Base-by-base conservation (phyloP, 768 basidiomycete species). In the Auriscalpium microsporum region DNA sequence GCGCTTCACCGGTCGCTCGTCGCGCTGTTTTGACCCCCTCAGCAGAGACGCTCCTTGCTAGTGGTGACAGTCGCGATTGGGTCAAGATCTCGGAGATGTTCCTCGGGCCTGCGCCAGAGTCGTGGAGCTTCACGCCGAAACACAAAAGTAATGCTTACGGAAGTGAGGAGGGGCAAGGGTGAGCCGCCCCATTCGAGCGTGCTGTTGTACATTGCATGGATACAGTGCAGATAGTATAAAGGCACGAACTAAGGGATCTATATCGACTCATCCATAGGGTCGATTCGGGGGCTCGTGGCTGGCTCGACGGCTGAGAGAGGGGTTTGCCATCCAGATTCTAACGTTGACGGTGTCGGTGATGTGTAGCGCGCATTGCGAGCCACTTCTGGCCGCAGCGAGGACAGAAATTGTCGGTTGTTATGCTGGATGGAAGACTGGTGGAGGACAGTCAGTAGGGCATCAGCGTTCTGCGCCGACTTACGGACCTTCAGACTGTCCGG, bases 71-170 rank as follows among this genome's bases (percentile, higher is more conserved):
- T 65, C 73, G 76, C 40, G 90, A 94, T 65, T 95, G 94, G 94
- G 87, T 94, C 44, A 90, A 84, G 72, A 84, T 99, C 47, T 88
- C 89, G 1, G 91, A 94, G 71, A 94, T 95, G 88, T 96, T 96
- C 72, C 72, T 97, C 23, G 95, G 94, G 1, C 86, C 86, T 55
- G 80, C 82, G 1, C 94, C 91, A 1, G 88, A 89, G 57, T 73
- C 79, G 3, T 95, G 90, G 84, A 71, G 73, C 8, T 98, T 96
- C 70, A 83, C 81, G 13, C 93, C 94, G 2, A 98, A 96, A 69
- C 94, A 98, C 72, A 94, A 91, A 72, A 94, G 90, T 59, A 97
- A 96, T 67, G 74, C 89, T 1, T 77, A 83, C 67, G 74, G 71
- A 9, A 58, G 54, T 19, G 78, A 79, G 34, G 86, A 86, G 54